These are phyloP conservation scores for Penicillium canariense DNA, from an alignment of 495 filamentous ascomycete genomes.

Conservation along the genomic window DNA sequence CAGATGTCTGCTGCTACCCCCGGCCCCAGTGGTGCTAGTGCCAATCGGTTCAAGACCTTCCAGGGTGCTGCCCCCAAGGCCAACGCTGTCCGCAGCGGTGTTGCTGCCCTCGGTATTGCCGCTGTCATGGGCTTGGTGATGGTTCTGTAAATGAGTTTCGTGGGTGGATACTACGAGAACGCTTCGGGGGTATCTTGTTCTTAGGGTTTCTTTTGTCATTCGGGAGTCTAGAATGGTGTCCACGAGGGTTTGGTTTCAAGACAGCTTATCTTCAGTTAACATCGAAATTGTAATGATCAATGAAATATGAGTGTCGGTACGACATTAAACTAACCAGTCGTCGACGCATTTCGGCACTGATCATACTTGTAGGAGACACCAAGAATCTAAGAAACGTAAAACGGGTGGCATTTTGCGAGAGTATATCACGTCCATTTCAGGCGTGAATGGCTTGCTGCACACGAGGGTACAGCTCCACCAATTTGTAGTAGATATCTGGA, in stretches of 20 bases:
- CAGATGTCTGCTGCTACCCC: slow-evolving; percentile 17
- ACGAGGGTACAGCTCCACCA: slow-evolving; percentile 78
- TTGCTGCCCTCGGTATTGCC: slow-evolving; percentile 22
- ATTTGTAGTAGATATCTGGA: slow-evolving; percentile 70
- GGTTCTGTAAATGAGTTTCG: slow-evolving; percentile 17
- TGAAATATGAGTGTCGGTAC: slow-evolving; percentile 6
- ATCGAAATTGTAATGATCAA: slow-evolving; percentile 24
- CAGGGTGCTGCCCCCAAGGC: slow-evolving; percentile 20
- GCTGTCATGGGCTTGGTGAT: slow-evolving; percentile 30
- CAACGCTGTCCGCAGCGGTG: slow-evolving; percentile 11
- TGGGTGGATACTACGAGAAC: not conserved
- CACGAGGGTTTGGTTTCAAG: not conserved
- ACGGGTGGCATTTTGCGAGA: not conserved
- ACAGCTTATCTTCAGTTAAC: slow-evolving; percentile 1
- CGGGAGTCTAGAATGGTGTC: slow-evolving; percentile 12
- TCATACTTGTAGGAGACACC: not conserved
- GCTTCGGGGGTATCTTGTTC: not conserved
- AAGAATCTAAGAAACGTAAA: not conserved
- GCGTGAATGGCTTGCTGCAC: slow-evolving; percentile 72
- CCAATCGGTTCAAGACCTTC: slow-evolving; percentile 21
- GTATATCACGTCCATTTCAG: slow-evolving; percentile 14
- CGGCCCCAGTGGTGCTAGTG: slow-evolving; percentile 20
- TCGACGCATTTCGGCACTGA: not conserved
- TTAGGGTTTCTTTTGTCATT: slow-evolving; percentile 2
- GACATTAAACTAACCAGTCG: not conserved